A percentile compares a stretch with the other conserved stretches of the same genome.
These are phyloP conservation scores for Umbilicus rupestris DNA, from an alignment of 164 flowering plant species.

Conservation along the genomic window DNA sequence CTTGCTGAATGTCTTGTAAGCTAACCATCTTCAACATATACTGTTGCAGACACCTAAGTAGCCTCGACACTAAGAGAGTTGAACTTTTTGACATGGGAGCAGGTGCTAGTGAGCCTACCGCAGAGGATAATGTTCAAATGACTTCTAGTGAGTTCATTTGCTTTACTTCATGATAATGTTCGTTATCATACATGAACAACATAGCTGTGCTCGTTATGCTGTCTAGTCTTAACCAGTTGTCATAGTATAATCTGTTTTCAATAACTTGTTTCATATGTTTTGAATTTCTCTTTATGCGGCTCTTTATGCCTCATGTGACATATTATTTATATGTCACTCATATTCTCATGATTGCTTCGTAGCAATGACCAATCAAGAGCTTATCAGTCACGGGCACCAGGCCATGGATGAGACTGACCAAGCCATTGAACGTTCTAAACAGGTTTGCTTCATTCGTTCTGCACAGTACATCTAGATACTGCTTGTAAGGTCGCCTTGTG, in stretches of 20 bases:
- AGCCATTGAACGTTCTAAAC: constrained; percentile 79
- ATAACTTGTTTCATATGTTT: background rate
- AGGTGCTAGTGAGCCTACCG: constrained; percentile 76
- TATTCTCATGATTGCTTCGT: constrained; percentile 10
- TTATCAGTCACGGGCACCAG: constrained; percentile 63
- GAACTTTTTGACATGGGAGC: constrained; percentile 95
- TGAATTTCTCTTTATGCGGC: background rate
- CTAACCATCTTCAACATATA: background rate
- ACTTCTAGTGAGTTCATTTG: constrained; percentile 56
- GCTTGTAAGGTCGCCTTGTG: constrained; percentile 13
- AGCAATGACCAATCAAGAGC: constrained; percentile 94
- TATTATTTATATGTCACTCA: background rate
- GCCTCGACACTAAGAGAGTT: constrained; percentile 82
- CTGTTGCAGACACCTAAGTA: constrained; percentile 61
- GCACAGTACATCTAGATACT: constrained; percentile 2
- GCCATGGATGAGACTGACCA: constrained; percentile 97
- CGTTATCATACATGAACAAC: background rate
- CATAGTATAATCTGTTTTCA: no score
- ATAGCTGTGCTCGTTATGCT: background rate
- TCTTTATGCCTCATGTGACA: background rate
- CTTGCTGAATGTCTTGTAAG: background rate
- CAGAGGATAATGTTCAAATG: constrained; percentile 73
- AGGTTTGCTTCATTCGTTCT: constrained; percentile 31
- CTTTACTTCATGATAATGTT: background rate
- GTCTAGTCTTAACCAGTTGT: no score